A percentile compares a stretch with the other conserved stretches of the same genome.
Evolutionary conservation across 257 asterid genomes (phyloP).

Genomic region (Fraxinus pennsylvanica): DNA sequence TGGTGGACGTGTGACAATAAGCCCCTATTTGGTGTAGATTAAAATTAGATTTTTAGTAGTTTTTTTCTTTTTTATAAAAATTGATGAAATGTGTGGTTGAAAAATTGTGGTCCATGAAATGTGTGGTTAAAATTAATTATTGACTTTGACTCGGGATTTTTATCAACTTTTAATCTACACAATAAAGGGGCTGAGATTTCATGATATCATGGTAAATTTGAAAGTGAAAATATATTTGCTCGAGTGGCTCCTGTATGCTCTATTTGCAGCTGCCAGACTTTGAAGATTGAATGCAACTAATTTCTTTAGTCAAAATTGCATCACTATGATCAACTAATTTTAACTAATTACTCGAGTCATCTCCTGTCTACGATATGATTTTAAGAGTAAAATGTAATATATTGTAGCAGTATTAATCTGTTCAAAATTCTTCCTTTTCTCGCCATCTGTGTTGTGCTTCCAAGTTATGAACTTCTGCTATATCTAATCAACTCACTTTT

Average conservation of each 20-base stretch:
- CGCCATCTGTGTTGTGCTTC: not conserved
- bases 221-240: not conserved
- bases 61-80: too few species aligned
- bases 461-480: not conserved
- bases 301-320: not conserved
- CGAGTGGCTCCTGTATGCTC: not conserved
- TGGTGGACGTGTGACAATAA: not conserved
- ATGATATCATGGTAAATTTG: not conserved
- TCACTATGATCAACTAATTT: too few species aligned
- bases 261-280: not conserved
- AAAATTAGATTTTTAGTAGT: too few species aligned
- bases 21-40: too few species aligned
- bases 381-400: not conserved
- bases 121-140: too few species aligned
- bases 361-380: not conserved
- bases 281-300: not conserved
- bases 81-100: too few species aligned
- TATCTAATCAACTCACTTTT: not conserved
- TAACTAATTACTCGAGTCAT: not conserved
- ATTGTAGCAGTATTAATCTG: not conserved
- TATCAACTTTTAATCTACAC: too few species aligned
- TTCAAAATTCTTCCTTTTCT: not conserved
- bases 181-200: not conserved
- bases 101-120: too few species aligned
- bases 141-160: too few species aligned